phyloP scores from a whole-genome alignment of 345 rosid genomes.

The Lagerstroemia speciosa region DNA sequence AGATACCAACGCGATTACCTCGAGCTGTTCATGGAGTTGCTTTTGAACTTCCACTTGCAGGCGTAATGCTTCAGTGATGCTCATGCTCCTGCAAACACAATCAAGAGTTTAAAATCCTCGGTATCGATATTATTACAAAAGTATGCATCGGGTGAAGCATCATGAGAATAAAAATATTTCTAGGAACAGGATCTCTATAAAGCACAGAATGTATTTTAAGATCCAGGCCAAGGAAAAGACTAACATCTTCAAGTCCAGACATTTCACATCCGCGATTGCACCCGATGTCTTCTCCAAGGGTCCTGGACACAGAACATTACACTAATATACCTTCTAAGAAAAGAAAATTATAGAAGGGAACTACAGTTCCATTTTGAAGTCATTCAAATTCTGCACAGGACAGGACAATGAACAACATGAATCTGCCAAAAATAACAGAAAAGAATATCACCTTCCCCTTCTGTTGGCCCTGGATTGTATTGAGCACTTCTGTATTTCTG shows the following conservation, averaged over 20 bases:
- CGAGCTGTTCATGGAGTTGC: slow-evolving; percentile 91
- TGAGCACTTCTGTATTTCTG: slow-evolving; percentile 97
- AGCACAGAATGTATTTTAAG: background rate
- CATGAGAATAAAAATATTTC: background rate
- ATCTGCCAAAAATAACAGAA: background rate
- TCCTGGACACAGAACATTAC: slow-evolving; percentile 26
- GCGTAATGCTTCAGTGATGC: slow-evolving; percentile 72
- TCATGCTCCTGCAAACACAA: slow-evolving; percentile 35
- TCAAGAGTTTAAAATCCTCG: background rate
- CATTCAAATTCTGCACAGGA: no score
- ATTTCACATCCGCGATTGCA: slow-evolving; percentile 52
- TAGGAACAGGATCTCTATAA: background rate
- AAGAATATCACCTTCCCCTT: slow-evolving; percentile 30
- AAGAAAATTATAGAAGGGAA: background rate
- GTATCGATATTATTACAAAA: background rate
- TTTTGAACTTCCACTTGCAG: slow-evolving; percentile 95
- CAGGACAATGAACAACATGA: background rate
- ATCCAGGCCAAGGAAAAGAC: slow-evolving; percentile 11
- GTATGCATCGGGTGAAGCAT: background rate
- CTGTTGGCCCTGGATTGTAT: slow-evolving; percentile 64
- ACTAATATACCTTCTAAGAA: background rate
- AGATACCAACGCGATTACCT: slow-evolving; percentile 34
- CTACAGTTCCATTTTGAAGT: background rate
- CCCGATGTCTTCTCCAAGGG: slow-evolving; percentile 41
- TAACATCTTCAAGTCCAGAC: slow-evolving; percentile 73